Percentiles rank a stretch among this genome's conserved stretches.
phyloP scores from a whole-genome alignment of 257 asterid genomes.

The Solanum gracilifrons region DNA sequence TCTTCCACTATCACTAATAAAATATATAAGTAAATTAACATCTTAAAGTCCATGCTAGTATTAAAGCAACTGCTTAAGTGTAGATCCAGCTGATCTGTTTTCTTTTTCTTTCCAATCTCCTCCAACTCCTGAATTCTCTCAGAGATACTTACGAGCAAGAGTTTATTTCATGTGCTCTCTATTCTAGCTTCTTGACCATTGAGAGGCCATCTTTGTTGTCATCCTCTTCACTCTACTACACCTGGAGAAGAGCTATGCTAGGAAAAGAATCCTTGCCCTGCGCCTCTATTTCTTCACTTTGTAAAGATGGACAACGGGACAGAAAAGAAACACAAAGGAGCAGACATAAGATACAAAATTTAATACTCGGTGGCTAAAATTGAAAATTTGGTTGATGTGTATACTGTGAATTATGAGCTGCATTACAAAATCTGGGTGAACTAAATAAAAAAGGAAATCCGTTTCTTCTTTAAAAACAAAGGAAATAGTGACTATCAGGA shows the following conservation, averaged over 20 bases:
- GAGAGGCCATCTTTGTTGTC: not conserved
- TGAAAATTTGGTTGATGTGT: not conserved
- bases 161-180: not conserved
- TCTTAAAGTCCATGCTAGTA: not conserved
- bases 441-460: not conserved
- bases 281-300: not conserved
- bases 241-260: not conserved
- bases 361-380: not conserved
- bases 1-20: not conserved
- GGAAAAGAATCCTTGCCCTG: not conserved
- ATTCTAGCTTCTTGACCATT: not conserved
- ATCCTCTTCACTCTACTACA: not conserved
- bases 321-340: not conserved
- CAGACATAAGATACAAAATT: not conserved
- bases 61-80: not conserved
- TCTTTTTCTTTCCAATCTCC: not conserved
- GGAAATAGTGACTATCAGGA: not conserved
- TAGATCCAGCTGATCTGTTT: not conserved
- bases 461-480: not conserved
- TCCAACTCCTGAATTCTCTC: not conserved
- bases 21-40: not conserved
- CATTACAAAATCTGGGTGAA: not conserved
- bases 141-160: not conserved
- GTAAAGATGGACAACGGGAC: not conserved
- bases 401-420: not conserved